Evolutionary conservation across 305 asterid genomes (phyloP).

Genomic region (Fraxinus sp.): DNA sequence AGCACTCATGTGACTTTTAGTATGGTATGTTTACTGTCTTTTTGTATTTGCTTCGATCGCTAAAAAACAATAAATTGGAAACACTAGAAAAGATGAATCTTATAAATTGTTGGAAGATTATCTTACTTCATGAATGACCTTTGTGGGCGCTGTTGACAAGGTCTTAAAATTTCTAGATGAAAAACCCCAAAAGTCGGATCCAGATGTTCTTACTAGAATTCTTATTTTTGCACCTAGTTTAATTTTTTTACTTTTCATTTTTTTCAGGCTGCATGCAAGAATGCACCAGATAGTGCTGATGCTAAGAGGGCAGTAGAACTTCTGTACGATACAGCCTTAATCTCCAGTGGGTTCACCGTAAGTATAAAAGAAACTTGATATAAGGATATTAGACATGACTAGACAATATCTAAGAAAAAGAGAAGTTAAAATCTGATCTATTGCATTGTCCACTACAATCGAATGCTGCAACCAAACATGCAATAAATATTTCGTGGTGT

Average conservation of each 20-base stretch:
- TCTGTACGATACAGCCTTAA: slow-evolving; percentile 80
- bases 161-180: not conserved
- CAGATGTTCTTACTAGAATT: not conserved
- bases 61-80: not conserved
- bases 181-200: not conserved
- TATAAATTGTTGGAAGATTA: not conserved
- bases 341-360: slow-evolving; percentile 96
- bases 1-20: not conserved
- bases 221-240: not conserved
- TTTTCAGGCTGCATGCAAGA: slow-evolving; percentile 95
- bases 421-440: not conserved
- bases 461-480: not conserved
- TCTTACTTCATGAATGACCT: not conserved
- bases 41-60: not conserved
- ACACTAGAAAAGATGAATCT: not conserved
- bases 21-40: not conserved
- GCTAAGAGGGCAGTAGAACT: slow-evolving; percentile 93
- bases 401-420: not conserved
- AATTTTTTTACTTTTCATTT: not conserved
- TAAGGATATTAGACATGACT: not conserved
- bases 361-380: slow-evolving; percentile 23
- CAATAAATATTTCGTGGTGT: not conserved
- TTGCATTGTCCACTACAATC: not conserved
- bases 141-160: not conserved
- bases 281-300: slow-evolving; percentile 75